phyloP scores from a whole-genome alignment of 192 early-diverging fungal genomes.

The Podila verticillata region DNA sequence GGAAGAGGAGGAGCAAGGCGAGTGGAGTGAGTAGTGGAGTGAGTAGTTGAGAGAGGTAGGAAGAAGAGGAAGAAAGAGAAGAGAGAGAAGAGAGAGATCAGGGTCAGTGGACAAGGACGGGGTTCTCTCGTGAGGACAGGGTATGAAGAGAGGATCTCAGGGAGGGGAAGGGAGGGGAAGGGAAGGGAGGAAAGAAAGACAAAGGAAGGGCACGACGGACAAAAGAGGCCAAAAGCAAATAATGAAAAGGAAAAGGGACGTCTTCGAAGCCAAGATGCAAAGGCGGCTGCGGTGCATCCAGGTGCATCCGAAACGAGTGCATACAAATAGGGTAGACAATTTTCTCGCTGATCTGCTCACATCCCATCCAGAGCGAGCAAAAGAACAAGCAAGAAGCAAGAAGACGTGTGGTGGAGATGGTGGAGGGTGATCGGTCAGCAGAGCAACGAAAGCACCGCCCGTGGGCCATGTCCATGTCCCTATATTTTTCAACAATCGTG shows the following conservation, averaged over 20 bases:
- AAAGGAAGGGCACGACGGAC: slow-evolving; percentile 4
- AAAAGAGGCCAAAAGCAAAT: background rate
- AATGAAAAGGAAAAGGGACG: background rate
- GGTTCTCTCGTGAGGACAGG: background rate
- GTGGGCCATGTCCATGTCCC: no score
- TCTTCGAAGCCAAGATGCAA: background rate
- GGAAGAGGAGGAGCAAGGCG: background rate
- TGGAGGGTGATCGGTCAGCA: no score
- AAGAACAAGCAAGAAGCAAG: no score
- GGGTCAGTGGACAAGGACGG: background rate
- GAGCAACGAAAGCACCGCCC: no score
- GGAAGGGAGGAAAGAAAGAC: background rate
- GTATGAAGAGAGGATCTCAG: background rate
- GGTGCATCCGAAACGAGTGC: no score
- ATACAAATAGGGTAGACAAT: no score
- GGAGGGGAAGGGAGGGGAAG: background rate
- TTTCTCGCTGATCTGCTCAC: no score
- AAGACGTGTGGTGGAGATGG: no score
- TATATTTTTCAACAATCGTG: no score
- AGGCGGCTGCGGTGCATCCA: no score
- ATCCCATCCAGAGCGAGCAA: no score
- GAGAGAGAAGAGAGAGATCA: background rate
- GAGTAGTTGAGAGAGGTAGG: background rate
- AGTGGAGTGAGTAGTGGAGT: background rate
- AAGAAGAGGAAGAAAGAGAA: background rate